Evolutionary conservation across 306 rosid species (phyloP).

Genomic region (Prunus persica): Prunus_persica_NCBIv2 NC_034009.1:31059501-31060000

Average conservation of each 20-base stretch:
- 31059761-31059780: background rate
- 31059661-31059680: background rate
- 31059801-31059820: background rate
- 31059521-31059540: background rate
- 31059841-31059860: background rate
- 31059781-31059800: background rate
- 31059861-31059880: background rate
- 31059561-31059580: background rate
- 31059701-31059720: background rate
- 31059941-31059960: slow-evolving; percentile 84
- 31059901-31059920: slow-evolving; percentile 75
- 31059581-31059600: slow-evolving; percentile 78
- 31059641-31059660: slow-evolving; percentile 99
- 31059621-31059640: slow-evolving; percentile 84
- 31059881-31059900: slow-evolving; percentile 58
- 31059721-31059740: background rate
- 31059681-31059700: background rate
- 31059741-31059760: background rate
- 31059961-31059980: slow-evolving; percentile 85
- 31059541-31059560: too few species aligned
- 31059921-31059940: slow-evolving; percentile 68
- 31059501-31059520: background rate
- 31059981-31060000: slow-evolving; percentile 91
- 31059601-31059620: slow-evolving; percentile 67
- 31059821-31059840: background rate